Percentiles rank a stretch among this genome's conserved stretches.
Evolutionary conservation across 257 asterid genomes (phyloP).

Genomic region (Primulina tabacum): DNA sequence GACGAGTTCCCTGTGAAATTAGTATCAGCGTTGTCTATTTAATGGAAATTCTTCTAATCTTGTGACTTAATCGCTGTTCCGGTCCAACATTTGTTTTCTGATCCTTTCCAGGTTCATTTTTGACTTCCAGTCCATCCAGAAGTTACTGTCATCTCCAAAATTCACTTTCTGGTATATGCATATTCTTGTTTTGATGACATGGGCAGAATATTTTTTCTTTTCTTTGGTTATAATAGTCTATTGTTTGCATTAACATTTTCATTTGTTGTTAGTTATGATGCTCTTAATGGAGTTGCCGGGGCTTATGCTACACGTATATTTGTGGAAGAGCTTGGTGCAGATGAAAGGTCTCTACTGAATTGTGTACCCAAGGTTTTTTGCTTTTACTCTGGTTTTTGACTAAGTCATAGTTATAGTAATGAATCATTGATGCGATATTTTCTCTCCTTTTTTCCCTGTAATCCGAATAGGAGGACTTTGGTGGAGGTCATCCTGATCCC

Average conservation of each 20-base stretch:
- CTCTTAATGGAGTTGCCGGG: conserved; percentile 98
- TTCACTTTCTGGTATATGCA: conserved; percentile 78
- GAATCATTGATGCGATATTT: conserved; percentile 10
- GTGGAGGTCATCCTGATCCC: conserved; percentile 99
- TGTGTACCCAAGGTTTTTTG: conserved; percentile 83
- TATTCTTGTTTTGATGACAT: conserved; percentile 17
- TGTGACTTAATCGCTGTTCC: conserved; percentile 15
- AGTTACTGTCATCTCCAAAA: conserved; percentile 70
- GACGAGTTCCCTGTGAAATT: background rate
- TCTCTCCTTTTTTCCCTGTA: conserved; percentile 12
- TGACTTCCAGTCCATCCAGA: conserved; percentile 82
- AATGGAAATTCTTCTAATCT: conserved; percentile 9
- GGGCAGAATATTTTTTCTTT: conserved; percentile 12
- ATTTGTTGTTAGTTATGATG: conserved; percentile 63
- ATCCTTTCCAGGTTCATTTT: conserved; percentile 71
- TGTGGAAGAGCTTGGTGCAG: conserved; percentile 91
- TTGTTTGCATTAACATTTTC: conserved; percentile 10
- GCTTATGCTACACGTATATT: conserved; percentile 88
- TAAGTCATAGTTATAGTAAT: conserved; percentile 6
- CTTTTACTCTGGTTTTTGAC: conserved; percentile 11
- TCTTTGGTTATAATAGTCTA: conserved; percentile 13
- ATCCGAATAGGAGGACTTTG: conserved; percentile 87
- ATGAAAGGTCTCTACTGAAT: conserved; percentile 75
- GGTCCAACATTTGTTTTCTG: conserved; percentile 22
- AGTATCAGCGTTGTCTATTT: background rate